Evolutionary conservation across 208 protist species (phyloP), one percentile per base, ranked within the genome.

Genomic region (Angomonas deanei): DNA sequence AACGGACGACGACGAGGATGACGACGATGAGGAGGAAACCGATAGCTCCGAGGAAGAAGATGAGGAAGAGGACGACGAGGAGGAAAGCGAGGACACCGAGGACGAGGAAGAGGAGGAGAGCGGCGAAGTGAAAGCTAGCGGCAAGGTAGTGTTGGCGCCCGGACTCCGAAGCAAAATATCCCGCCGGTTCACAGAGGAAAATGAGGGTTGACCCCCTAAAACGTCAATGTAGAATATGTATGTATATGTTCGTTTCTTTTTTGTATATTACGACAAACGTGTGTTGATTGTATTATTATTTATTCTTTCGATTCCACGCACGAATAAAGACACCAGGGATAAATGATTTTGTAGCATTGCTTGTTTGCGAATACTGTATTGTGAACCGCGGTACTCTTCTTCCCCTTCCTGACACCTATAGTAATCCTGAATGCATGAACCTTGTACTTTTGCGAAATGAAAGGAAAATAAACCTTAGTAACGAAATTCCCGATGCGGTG

Each of bases 381-480:
- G 8, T 26, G 8, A 38, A 39, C 4, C 13, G 21, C 36, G 36
- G 48, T 52, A 58, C 55, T 57, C 26, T 26, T 58, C 2, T 26
- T 54, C 52, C 52, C 58, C 34, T 65, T 63, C 42, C 30, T 5
- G 31, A 32, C 53, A 38, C 33, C 28, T 36, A 8, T 63, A n/a
- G 19, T 6, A 10, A 26, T 28, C 10, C 10, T n/a, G 19, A 13
- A 19, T 19, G 17, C 15, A 57, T 57, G 27, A 28, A 36, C 24
- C 11, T 3, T 57, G 55, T 61, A 21, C 24, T 61, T 8, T 11
- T 28, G 6, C 34, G 31, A 17, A 26, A 38, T 3, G 30, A 52
- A 24, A 63, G 70, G 6, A 61, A 67, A 42, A 83, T 92, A 57
- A 74, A 94, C 55, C 73, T 94, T 3, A 83, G 88, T 64, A 70